Evolutionary conservation across 176 grass and related monocot genomes (phyloP), one percentile per base, ranked within the genome.

Genomic region (Aegilops umbellulata): DNA sequence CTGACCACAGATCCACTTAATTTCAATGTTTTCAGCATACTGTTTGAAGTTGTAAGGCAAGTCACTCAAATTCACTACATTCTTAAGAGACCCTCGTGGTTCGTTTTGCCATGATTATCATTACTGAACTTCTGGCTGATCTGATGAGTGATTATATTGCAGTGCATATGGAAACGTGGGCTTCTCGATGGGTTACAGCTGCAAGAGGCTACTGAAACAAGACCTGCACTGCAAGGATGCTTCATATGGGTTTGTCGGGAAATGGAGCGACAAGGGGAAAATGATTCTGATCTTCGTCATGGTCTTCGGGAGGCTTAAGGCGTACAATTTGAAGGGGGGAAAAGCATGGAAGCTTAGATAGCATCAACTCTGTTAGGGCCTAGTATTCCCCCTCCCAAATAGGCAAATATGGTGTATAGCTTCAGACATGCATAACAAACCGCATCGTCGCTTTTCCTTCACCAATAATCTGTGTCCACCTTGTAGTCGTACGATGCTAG

Each of bases 281-380:
- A 15, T 88, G 20, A 70, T 93, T 51, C 89, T 97, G 9, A 93
- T 97, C 26, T 24, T 91, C 4, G 87, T 91, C 74, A 97, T 97
- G 95, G 20, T 94, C 67, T 94, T 97, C 17, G 92, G 95, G 47
- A 97, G 95, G 87, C 84, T 94, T 67, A 97, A 97, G 77, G 69
- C 67, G 27, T 94, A 80, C 23, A 93, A 89, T 74, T 80, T 88
- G 90, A 69, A 89, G 22, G 89, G 91, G 38, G 95, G 89, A 62
- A 93, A 65, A 88, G 80, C 85, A 80, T 95, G 95, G 95, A 88
- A 85, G 66, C 77, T 97, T 87, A 81, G 83, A 79, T 92, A 97
- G 72, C 55, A 85, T 66, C 26, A 69, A 69, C 57, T n/a, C 15
- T 47, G 65, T 8, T 9, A n/a, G 7, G 29, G 83, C 61, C 3